These are phyloP conservation scores for Verticillium tricorpus DNA, from an alignment of 2,329 filamentous ascomycete genomes.

Conservation along the genomic window DNA sequence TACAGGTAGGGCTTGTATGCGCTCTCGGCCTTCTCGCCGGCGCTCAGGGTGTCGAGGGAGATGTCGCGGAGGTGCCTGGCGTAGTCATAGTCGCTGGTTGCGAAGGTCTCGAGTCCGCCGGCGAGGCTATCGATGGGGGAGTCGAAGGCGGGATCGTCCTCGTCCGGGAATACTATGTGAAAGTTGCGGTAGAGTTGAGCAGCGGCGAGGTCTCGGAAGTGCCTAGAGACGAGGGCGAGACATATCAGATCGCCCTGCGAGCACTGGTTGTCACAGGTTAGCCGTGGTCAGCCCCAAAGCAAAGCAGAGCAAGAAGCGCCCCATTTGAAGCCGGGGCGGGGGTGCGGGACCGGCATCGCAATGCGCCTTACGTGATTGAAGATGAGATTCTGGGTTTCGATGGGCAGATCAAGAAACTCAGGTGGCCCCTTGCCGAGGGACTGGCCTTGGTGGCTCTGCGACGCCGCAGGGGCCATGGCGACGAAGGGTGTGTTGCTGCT, in stretches of 20 bases:
- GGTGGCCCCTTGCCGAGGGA: not conserved
- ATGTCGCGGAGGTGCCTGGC: constrained; percentile 52
- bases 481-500: not conserved
- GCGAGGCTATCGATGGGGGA: constrained; percentile 53
- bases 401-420: not conserved
- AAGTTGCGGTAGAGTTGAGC: constrained; percentile 56
- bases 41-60: constrained; percentile 49
- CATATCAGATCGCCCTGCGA: constrained; percentile 49
- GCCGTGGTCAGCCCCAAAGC: not conserved
- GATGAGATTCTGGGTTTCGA: not conserved
- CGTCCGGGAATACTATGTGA: constrained; percentile 57
- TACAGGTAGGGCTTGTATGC: constrained; percentile 52
- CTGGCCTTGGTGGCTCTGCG: not conserved
- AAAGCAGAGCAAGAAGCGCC: too few relatives aligned
- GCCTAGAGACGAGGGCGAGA: constrained; percentile 53
- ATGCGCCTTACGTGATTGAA: not conserved
- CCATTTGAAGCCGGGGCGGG: not conserved
- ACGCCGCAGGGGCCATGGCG: not conserved
- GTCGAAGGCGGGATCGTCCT: constrained; percentile 48
- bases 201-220: constrained; percentile 54
- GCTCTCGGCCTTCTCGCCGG: constrained; percentile 47
- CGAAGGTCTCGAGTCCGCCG: constrained; percentile 55
- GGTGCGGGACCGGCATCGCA: not conserved
- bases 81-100: constrained; percentile 61
- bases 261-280: constrained; percentile 32